Conservation (phyloP, 257 asterid genomes). For the Solanum medicagineum region DNA sequence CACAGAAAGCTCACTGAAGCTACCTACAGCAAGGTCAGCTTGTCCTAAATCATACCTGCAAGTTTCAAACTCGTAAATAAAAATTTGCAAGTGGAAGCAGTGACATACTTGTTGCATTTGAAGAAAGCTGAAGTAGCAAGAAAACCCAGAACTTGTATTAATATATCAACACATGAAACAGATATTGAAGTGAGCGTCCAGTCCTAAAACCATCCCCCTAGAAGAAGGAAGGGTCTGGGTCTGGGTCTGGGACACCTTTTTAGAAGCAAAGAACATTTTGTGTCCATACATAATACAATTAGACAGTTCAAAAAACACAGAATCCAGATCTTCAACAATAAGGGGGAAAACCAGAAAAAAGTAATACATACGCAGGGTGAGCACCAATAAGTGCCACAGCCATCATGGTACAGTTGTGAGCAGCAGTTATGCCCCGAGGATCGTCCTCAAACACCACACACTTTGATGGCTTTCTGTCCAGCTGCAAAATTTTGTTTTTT, state of each 20-base stretch:
- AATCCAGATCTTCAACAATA: background rate
- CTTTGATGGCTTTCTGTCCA: slow-evolving; percentile 91
- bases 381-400: slow-evolving; percentile 89
- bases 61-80: background rate
- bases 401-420: slow-evolving; percentile 99
- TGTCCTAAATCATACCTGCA: slow-evolving; percentile 79
- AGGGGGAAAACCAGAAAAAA: background rate
- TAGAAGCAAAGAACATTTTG: background rate
- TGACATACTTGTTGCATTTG: background rate
- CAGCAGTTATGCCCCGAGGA: slow-evolving; percentile 88
- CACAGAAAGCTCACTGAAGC: slow-evolving; percentile 75
- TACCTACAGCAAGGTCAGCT: slow-evolving; percentile 79
- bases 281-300: background rate
- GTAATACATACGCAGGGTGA: slow-evolving; percentile 78
- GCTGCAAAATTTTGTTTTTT: slow-evolving; percentile 22
- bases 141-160: background rate
- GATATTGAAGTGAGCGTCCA: background rate
- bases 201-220: background rate
- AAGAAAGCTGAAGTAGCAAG: background rate
- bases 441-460: slow-evolving; percentile 95
- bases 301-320: background rate
- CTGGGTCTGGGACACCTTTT: background rate
- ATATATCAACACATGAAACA: background rate
- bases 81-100: background rate
- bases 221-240: background rate